A percentile compares a stretch with the other conserved stretches of the same genome.
Evolutionary conservation across 2,329 filamentous ascomycete species (phyloP).

Genomic region (Aspergillus sp.): DNA sequence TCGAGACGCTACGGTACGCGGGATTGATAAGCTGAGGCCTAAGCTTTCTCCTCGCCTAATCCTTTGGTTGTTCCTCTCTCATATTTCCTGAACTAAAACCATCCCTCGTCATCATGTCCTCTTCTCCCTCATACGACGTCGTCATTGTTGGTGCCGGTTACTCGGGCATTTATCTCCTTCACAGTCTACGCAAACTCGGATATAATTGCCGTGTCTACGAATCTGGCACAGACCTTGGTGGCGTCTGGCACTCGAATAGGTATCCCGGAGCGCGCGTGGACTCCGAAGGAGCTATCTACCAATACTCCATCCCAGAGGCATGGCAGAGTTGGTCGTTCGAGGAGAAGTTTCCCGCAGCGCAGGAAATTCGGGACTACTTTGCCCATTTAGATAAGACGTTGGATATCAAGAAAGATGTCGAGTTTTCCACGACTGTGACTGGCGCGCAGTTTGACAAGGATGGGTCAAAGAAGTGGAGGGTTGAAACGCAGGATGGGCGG

Average conservation of each 20-base stretch:
- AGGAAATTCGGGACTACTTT: slow-evolving; percentile 50
- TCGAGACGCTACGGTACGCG: no score
- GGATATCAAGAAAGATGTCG: slow-evolving; percentile 44
- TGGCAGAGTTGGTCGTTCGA: slow-evolving; percentile 48
- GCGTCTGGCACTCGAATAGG: slow-evolving; percentile 10
- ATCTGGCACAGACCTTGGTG: slow-evolving; percentile 5
- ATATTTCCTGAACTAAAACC: no score
- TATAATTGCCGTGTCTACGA: slow-evolving; percentile 6
- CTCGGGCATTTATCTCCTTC: slow-evolving; percentile 8
- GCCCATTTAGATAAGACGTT: slow-evolving; percentile 45
- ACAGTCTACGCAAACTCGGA: slow-evolving; percentile 11
- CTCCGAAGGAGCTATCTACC: slow-evolving; percentile 5
- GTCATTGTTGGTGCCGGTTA: slow-evolving; percentile 13
- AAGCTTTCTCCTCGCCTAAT: no score
- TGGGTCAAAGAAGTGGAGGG: slow-evolving; percentile 40
- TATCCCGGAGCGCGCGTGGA: slow-evolving; percentile 12
- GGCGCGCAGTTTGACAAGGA: slow-evolving; percentile 40
- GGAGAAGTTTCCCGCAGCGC: slow-evolving; percentile 22
- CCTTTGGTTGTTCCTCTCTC: no score
- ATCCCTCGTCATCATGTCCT: no score
- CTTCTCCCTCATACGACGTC: background rate
- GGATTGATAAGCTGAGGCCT: no score
- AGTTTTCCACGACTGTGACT: slow-evolving; percentile 45
- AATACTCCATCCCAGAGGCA: slow-evolving; percentile 42
- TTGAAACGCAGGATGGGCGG: slow-evolving; percentile 44